Evolutionary conservation across 2,329 filamentous ascomycete species (phyloP).

Genomic region (Emmonsiellopsis sp.): DNA sequence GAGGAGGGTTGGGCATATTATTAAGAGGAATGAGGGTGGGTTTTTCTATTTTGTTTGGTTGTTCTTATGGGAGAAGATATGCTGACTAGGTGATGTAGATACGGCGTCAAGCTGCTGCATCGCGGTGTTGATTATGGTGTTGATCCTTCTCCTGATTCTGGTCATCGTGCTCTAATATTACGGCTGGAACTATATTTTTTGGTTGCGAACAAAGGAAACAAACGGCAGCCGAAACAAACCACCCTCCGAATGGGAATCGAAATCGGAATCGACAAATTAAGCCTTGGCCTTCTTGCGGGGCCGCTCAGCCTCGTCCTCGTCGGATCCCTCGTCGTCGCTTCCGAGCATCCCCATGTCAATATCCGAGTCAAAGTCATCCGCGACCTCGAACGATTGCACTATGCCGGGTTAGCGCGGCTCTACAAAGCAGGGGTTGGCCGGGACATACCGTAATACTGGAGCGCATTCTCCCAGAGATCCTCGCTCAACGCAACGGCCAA

Average conservation of each 20-base stretch:
- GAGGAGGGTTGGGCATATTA: conserved; percentile 74
- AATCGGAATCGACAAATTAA: conserved; percentile 7
- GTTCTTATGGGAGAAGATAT: conserved; percentile 9
- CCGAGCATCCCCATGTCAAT: conserved; percentile 51
- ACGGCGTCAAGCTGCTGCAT: conserved; percentile 83
- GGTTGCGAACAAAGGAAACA: conserved; percentile 4
- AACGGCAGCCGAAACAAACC: not conserved
- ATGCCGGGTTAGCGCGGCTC: conserved; percentile 27
- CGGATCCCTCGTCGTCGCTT: conserved; percentile 41
- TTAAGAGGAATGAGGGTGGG: conserved; percentile 81
- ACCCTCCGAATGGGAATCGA: conserved; percentile 4
- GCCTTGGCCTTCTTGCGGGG: conserved; percentile 18
- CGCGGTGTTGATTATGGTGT: conserved; percentile 71
- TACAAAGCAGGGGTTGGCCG: not conserved
- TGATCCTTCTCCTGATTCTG: conserved; percentile 77
- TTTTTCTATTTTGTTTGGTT: conserved; percentile 17
- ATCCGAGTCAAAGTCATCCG: conserved; percentile 49
- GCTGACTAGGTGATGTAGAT: conserved; percentile 36
- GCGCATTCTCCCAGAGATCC: conserved; percentile 78
- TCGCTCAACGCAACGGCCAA: conserved; percentile 72
- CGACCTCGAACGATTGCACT: conserved; percentile 63
- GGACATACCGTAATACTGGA: conserved; percentile 80
- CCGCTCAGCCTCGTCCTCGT: conserved; percentile 23
- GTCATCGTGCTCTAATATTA: conserved; percentile 51
- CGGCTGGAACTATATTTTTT: not conserved